Conservation (phyloP, 345 rosid species). For the Pistacia vera region DNA sequence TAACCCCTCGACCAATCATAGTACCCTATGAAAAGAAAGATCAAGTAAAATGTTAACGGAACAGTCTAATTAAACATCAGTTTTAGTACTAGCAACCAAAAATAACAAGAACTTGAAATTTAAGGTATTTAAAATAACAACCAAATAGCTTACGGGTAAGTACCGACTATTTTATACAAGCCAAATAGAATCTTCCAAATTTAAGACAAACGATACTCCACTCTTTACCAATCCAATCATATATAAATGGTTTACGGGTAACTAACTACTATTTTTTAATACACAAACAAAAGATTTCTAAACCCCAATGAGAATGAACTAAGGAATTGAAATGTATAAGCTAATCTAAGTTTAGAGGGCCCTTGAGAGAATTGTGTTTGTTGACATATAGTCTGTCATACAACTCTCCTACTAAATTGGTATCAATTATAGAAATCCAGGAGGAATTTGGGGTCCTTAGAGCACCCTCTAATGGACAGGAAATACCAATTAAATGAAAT, state of each 20-base stretch:
- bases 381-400: neutral
- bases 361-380: too few relatives aligned
- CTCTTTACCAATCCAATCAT: neutral
- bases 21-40: slow-evolving; percentile 49
- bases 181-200: neutral
- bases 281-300: neutral
- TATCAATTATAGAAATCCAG: neutral
- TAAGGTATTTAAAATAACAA: neutral
- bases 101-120: neutral
- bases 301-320: neutral
- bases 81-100: neutral
- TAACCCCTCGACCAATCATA: slow-evolving; percentile 71
- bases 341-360: neutral
- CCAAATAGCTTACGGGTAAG: neutral
- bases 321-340: neutral
- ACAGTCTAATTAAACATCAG: neutral
- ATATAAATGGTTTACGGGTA: neutral
- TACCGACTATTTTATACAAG: neutral
- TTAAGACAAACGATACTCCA: neutral
- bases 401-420: neutral
- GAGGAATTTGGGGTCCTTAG: neutral
- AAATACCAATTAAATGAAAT: neutral
- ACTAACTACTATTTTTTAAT: too few relatives aligned
- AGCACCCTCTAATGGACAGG: neutral
- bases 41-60: neutral